Evolutionary conservation across 106 monocot genomes (phyloP), one percentile per base, ranked within the genome.

Genomic region (Allium cepa): DNA sequence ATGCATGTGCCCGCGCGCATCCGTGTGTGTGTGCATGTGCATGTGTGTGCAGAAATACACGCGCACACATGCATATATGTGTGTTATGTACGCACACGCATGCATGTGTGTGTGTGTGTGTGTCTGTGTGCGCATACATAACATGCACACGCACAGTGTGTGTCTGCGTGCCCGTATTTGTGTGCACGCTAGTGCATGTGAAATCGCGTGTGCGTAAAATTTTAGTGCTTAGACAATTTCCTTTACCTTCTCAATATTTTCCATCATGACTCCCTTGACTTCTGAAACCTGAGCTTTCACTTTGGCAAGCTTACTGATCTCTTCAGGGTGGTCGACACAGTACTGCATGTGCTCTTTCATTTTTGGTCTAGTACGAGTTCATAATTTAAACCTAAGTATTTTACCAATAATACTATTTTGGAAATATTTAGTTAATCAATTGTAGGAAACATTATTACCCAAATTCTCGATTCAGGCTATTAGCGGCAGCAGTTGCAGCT

Each of bases 231-330:
- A 36, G 36, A 36, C 36, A 36, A 36, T 0, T 36, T 36, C 36
- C 36, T 64, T 51, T 49, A 86, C 86, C 79, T 86, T 82, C 53
- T 86, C 86, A 59, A 86, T 86, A 53, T 86, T 86, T 77, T 86
- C 79, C 86, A 86, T 82, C 86, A 86, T 82, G 28, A 86, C 82
- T 66, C 86, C 86, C 77, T 86, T 86, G 8, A 86, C 82, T 50
- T 82, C 82, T 7, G 82, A 73, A 17, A 86, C 86, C 69, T 86
- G 86, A 58, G 81, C 81, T 49, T 86, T 86, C 49, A 85, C 81
- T 60, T 85, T 85, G 0, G 78, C 67, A 47, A 85, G 75, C 78
- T 85, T 85, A 64, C 69, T 85, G 15, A 81, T 78, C 70, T 82
- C 86, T 46, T 86, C 86, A 12, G 79, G 76, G 66, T 86, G 86